A percentile compares a stretch with the other conserved stretches of the same genome.
Conservation (phyloP, 2,329 filamentous ascomycete species). For the Diaporthe ilicicola region DNA sequence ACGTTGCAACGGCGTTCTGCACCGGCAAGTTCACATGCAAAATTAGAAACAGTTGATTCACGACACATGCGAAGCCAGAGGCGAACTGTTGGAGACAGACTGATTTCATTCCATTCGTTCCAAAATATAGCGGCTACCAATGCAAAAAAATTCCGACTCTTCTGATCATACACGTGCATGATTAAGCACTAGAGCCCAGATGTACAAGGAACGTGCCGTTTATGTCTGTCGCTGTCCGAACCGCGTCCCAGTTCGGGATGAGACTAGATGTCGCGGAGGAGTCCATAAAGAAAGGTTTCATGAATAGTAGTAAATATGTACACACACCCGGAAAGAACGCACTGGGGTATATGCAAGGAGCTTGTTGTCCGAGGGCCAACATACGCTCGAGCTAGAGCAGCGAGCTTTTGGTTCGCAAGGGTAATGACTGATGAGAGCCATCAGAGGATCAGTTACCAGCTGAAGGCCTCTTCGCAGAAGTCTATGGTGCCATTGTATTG, state of each 20-base stretch:
- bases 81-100: neutral
- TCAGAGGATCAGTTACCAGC: slow-evolving; percentile 52
- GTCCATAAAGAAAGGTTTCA: neutral
- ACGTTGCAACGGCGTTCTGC: too few relatives aligned
- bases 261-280: neutral
- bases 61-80: neutral
- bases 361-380: neutral
- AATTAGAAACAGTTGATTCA: neutral
- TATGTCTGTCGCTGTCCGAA: neutral
- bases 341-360: slow-evolving; percentile 23
- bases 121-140: slow-evolving; percentile 15
- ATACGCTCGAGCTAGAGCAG: neutral
- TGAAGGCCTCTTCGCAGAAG: slow-evolving; percentile 82
- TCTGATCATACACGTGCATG: neutral
- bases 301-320: slow-evolving; percentile 26
- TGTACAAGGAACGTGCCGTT: slow-evolving; percentile 4
- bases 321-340: slow-evolving; percentile 25
- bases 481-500: slow-evolving; percentile 75
- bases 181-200: slow-evolving; percentile 9
- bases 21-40: too few relatives aligned
- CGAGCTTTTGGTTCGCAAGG: neutral
- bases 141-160: slow-evolving; percentile 9
- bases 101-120: slow-evolving; percentile 22
- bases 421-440: neutral
- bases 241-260: neutral